Conservation (phyloP, 257 asterid species). For the Solanum paucissectum region DNA sequence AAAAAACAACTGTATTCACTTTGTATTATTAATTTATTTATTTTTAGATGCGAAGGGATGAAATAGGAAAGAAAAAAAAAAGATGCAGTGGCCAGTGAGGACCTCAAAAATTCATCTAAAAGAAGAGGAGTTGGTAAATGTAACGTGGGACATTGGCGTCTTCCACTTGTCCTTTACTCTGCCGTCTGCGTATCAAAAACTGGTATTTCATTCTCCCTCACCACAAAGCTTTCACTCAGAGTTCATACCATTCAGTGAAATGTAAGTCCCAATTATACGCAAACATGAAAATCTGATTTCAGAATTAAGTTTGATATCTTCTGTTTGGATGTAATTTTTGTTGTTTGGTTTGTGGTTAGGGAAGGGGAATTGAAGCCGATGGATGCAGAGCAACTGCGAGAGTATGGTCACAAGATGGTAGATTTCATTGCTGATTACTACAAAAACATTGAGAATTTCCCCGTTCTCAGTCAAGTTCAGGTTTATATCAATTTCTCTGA, state of each 20-base stretch:
- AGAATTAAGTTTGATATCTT: not conserved
- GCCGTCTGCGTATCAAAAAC: not conserved
- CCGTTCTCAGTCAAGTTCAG: conserved; percentile 97
- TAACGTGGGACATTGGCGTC: not conserved
- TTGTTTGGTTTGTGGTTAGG: conserved; percentile 13
- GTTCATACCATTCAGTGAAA: not conserved
- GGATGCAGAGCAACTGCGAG: conserved; percentile 86
- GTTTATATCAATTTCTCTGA: conserved; percentile 16
- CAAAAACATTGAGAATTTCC: conserved; percentile 62
- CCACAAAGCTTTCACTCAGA: not conserved
- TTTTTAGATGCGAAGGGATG: not conserved
- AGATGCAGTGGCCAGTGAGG: not conserved
- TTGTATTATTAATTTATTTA: too few relatives aligned
- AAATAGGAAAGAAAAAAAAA: not conserved
- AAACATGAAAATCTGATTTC: not conserved
- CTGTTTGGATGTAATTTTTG: not conserved
- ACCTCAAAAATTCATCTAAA: not conserved
- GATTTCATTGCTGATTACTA: conserved; percentile 96
- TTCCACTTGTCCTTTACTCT: not conserved
- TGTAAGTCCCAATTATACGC: not conserved
- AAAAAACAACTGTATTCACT: too few relatives aligned
- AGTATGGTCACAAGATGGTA: conserved; percentile 79
- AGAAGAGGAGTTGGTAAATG: not conserved
- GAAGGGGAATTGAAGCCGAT: conserved; percentile 71
- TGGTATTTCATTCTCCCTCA: not conserved